Percentiles rank a stretch among this genome's conserved stretches.
Conservation (phyloP, 2,329 filamentous ascomycete species). For the Magnaporthiopsis poae region DNA sequence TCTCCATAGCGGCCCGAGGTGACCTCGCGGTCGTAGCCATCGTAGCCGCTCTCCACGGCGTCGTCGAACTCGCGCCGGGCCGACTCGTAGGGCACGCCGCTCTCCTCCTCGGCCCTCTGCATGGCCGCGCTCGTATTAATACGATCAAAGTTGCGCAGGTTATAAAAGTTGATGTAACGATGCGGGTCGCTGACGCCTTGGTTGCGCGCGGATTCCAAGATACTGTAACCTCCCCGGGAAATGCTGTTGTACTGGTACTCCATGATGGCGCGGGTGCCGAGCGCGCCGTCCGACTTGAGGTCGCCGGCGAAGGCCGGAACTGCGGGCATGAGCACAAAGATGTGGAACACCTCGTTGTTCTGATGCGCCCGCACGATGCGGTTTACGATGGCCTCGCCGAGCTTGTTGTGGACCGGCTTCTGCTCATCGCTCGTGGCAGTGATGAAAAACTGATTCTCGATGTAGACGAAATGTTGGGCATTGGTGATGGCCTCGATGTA, state of each 20-base stretch:
- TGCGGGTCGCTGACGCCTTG: conserved; percentile 58
- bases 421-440: conserved; percentile 65
- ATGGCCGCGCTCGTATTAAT: conserved; percentile 62
- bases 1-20: conserved; percentile 25
- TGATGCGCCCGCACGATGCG: conserved; percentile 62
- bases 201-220: conserved; percentile 59
- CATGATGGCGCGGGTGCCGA: conserved; percentile 77
- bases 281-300: conserved; percentile 58
- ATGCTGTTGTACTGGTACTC: conserved; percentile 78
- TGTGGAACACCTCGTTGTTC: conserved; percentile 57
- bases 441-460: conserved; percentile 84
- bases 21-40: conserved; percentile 20
- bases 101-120: conserved; percentile 47
- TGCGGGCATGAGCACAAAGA: conserved; percentile 69
- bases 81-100: conserved; percentile 58
- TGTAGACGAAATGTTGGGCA: conserved; percentile 65
- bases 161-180: conserved; percentile 74
- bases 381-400: conserved; percentile 69
- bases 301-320: conserved; percentile 78
- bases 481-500: conserved; percentile 64
- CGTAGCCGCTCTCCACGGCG: conserved; percentile 37
- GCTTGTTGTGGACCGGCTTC: conserved; percentile 64
- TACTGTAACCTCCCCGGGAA: conserved; percentile 65
- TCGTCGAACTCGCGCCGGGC: conserved; percentile 56
- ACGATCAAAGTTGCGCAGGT: conserved; percentile 73